Conservation (phyloP, 106 monocot genomes). For the Apostasia ramifera region DNA sequence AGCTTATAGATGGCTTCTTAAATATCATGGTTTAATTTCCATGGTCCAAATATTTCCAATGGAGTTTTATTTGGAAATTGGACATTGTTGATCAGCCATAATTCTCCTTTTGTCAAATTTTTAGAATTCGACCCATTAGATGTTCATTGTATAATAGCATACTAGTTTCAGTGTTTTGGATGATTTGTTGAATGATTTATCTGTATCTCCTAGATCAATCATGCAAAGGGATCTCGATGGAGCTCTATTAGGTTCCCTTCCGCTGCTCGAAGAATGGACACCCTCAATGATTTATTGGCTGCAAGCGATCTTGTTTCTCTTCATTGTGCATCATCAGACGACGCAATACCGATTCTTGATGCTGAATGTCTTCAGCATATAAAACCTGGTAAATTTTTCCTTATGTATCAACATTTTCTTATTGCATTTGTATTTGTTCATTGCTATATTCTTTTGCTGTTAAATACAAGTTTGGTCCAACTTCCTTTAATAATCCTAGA, state of each 20-base stretch:
- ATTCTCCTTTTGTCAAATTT: neutral
- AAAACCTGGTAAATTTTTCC: constrained; percentile 65
- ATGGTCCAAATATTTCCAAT: neutral
- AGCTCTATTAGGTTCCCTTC: constrained; percentile 63
- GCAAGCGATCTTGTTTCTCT: constrained; percentile 96
- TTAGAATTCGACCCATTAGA: neutral
- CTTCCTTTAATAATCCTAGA: constrained; percentile 19
- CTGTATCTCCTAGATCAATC: neutral
- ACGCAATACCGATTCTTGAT: constrained; percentile 79
- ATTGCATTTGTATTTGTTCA: neutral
- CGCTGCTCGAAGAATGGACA: constrained; percentile 97
- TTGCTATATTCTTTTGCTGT: no score
- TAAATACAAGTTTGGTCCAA: no score
- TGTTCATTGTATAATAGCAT: neutral
- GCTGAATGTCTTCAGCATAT: constrained; percentile 85
- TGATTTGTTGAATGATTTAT: no score
- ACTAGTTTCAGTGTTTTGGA: neutral
- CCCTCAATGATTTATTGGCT: constrained; percentile 90
- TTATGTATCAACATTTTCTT: neutral
- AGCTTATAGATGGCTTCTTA: neutral
- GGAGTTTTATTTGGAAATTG: neutral
- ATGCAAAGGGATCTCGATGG: constrained; percentile 45
- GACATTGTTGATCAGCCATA: neutral
- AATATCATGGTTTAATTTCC: neutral
- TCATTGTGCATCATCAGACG: constrained; percentile 77